Evolutionary conservation across 257 asterid species (phyloP).

Genomic region (Solanum pinnatisectum): DNA sequence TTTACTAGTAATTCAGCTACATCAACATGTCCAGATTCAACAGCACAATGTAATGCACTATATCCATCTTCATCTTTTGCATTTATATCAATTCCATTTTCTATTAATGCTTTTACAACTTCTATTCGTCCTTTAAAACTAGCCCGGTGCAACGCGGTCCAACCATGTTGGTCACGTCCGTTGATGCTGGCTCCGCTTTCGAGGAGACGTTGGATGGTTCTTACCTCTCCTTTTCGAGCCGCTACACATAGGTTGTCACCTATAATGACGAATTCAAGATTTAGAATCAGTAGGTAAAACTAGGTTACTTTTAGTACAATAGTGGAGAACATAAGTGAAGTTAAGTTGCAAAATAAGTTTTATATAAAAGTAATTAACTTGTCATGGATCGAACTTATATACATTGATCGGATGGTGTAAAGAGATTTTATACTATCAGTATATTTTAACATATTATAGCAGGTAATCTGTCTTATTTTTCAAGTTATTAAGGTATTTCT

Average conservation of each 20-base stretch:
- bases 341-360: not conserved
- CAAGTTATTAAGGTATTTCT: not conserved
- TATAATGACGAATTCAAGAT: not conserved
- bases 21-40: constrained; percentile 59
- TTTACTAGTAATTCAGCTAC: constrained; percentile 56
- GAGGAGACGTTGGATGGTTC: constrained; percentile 45
- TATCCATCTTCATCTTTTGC: constrained; percentile 66
- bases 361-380: not conserved
- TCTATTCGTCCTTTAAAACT: constrained; percentile 57
- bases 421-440: not conserved
- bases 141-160: constrained; percentile 71
- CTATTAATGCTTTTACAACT: constrained; percentile 36
- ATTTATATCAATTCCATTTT: constrained; percentile 45
- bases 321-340: not conserved
- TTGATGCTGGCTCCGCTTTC: constrained; percentile 58
- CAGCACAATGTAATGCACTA: constrained; percentile 64
- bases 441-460: not conserved
- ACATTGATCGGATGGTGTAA: accelerated
- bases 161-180: constrained; percentile 66
- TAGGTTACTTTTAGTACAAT: not conserved
- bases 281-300: not conserved
- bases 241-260: constrained; percentile 48
- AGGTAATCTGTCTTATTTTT: not conserved
- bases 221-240: constrained; percentile 55
- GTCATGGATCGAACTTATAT: not conserved